Percentiles rank a stretch among this genome's conserved stretches.
Evolutionary conservation across 257 asterid species (phyloP).

Genomic region (Orobanche coerulescens): DNA sequence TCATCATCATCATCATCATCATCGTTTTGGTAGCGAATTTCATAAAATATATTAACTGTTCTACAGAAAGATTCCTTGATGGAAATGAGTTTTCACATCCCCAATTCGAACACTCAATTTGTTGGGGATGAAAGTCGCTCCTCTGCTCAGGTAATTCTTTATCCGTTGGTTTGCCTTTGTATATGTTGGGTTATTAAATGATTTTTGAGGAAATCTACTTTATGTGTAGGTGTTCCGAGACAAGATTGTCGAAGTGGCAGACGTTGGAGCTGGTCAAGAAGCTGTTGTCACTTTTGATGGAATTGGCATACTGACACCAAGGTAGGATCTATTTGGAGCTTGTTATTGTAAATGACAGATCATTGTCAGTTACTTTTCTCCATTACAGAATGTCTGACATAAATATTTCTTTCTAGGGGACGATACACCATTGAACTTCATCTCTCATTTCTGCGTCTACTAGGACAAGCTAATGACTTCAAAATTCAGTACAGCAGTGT

Average conservation of each 20-base stretch:
- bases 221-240: constrained; percentile 69
- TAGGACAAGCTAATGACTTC: constrained; percentile 98
- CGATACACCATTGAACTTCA: constrained; percentile 89
- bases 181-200: not conserved
- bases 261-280: constrained; percentile 89
- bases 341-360: not conserved
- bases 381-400: constrained; percentile 20
- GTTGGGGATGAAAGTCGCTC: constrained; percentile 87
- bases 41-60: constrained; percentile 1
- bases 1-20: no score
- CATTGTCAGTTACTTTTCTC: constrained; percentile 13
- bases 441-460: constrained; percentile 85
- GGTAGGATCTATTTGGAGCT: constrained; percentile 36
- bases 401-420: constrained; percentile 54
- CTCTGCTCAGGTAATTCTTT: constrained; percentile 69
- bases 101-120: constrained; percentile 84
- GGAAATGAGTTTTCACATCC: constrained; percentile 94
- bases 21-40: not conserved
- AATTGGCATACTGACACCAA: constrained; percentile 88
- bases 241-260: constrained; percentile 85
- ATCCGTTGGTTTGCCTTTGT: not conserved
- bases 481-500: constrained; percentile 97
- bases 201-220: constrained; percentile 10
- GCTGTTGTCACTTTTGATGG: constrained; percentile 91
- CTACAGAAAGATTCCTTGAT: constrained; percentile 91